Evolutionary conservation across 805 yeast species (phyloP), one percentile per base, ranked within the genome.

Genomic region (Pichia californica): DNA sequence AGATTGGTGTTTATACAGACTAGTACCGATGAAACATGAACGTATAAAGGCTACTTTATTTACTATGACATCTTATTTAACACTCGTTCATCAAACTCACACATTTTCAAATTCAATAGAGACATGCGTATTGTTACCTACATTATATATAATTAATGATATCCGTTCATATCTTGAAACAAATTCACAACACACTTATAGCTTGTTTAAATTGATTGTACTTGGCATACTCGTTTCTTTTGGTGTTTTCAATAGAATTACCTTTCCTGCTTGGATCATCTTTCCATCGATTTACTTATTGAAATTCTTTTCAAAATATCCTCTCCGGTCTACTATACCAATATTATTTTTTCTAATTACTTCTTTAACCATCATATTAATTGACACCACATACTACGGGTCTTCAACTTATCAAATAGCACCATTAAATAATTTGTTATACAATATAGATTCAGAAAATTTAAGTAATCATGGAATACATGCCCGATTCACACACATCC

Each of bases 61-160:
- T 49, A 62, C 66, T n/a, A 71, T 68, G 63, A 69, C 79, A 1
- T 72, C 78, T 5, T 91, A 85, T 56, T 72, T 88, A 27, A 81
- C 95, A 0, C 70, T 87, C 67, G 77, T 81, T 0, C 81, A 81
- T 54, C 98, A 93, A 57, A 70, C 86, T 0, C 97, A 88, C 57
- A 79, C 94, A 1, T 85, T 93, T 54, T 85, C 96, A n/a, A 93
- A 93, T 58, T 76, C 88, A 19, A 56, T 86, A 2, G 99, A 93
- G 59, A 83, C 85, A 31, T 59, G 64, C 43, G 57, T 83, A 33
- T 64, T 83, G 9, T 52, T 81, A 18, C 58, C 74, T 51, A 58
- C 70, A 14, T 55, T 84, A 7, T 74, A 71, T 46, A 58, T 80
- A 26, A 69, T 83, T 31, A 72, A 67, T 26, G 53, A 55, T 32